Evolutionary conservation across 2,329 filamentous ascomycete species (phyloP), one percentile per base, ranked within the genome.

Genomic region (Pochonia chlamydosporia): DNA sequence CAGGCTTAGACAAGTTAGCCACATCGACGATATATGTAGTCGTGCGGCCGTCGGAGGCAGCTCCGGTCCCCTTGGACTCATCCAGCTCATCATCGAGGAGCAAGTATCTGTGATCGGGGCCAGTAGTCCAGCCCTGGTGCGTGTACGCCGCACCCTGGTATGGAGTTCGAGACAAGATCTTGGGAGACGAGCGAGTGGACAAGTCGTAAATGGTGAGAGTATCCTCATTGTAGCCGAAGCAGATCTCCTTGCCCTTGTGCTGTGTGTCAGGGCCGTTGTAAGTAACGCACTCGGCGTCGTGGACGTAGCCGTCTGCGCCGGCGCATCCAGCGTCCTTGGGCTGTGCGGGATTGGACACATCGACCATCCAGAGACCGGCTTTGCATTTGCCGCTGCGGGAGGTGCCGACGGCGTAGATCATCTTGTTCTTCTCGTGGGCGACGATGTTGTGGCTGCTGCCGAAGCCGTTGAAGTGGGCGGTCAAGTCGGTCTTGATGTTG

Each of bases 131-230:
- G 37, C 77, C 77, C 56, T 80, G 76, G 56, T 81, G 76, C 1
- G 74, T 77, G 64, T 79, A 79, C 8, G 69, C 59, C 18, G 73
- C 74, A 35, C 77, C 77, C 7, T 72, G 68, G 60, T 80, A 81
- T 0, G 69, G 70, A 2, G 75, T 78, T 48, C 67, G 68, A 43
- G 75, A 78, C 50, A 80, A 67, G 49, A 76, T 63, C n/a, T 56
- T 65, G 44, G 67, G 59, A 31, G 58, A 57, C 13, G 64, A 60
- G 61, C 75, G 75, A 57, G 74, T 59, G n/a, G 70, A 74, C 8
- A 77, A 66, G 46, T 78, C 73, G 55, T 71, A 74, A 45, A 63
- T 62, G 28, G 36, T 66, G 5, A 47, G 39, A n/a, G 9, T 37
- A 6, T 45, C 47, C 46, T 50, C 64, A 47, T 72, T 63, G 3